Conservation (phyloP, 225 moss, liverwort and hornwort genomes). For the Physcomitrellopsis africana region DNA sequence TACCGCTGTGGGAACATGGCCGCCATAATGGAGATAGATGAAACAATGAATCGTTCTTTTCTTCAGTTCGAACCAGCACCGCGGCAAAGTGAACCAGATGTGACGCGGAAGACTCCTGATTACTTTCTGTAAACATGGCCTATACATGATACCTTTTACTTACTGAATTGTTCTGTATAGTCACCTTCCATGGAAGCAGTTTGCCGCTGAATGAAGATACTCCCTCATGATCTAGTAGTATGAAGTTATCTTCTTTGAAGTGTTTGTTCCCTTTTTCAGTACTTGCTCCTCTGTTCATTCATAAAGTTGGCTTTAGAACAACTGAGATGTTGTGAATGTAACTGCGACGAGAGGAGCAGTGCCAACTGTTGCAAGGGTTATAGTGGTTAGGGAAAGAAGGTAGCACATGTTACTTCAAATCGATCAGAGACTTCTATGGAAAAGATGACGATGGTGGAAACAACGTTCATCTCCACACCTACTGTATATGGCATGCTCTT, state of each 20-base stretch:
- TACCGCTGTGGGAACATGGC: constrained; percentile 99
- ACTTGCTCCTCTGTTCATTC: constrained; percentile 26
- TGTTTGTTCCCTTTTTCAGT: constrained; percentile 33
- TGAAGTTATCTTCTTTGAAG: constrained; percentile 53
- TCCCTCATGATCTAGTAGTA: constrained; percentile 47
- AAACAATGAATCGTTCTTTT: constrained; percentile 93
- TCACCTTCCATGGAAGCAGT: constrained; percentile 75
- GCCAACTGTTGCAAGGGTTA: constrained; percentile 30
- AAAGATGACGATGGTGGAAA: constrained; percentile 51
- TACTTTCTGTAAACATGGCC: constrained; percentile 91
- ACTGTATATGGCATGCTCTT: constrained; percentile 48
- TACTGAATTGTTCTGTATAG: constrained; percentile 79
- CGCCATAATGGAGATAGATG: constrained; percentile 98
- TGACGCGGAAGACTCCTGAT: constrained; percentile 99
- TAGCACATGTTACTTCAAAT: constrained; percentile 30
- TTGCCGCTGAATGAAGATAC: constrained; percentile 49
- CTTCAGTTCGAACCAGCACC: constrained; percentile 99
- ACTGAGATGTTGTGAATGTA: constrained; percentile 30
- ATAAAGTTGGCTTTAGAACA: constrained; percentile 22
- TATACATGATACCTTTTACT: constrained; percentile 61
- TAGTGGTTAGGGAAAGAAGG: constrained; percentile 39
- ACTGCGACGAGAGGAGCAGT: constrained; percentile 41
- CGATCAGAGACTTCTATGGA: constrained; percentile 49
- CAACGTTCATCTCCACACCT: constrained; percentile 48
- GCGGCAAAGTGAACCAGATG: constrained; percentile 99